phyloP scores from a whole-genome alignment of 495 filamentous ascomycete genomes.

The Aspergillus saccharolyticus region DNA sequence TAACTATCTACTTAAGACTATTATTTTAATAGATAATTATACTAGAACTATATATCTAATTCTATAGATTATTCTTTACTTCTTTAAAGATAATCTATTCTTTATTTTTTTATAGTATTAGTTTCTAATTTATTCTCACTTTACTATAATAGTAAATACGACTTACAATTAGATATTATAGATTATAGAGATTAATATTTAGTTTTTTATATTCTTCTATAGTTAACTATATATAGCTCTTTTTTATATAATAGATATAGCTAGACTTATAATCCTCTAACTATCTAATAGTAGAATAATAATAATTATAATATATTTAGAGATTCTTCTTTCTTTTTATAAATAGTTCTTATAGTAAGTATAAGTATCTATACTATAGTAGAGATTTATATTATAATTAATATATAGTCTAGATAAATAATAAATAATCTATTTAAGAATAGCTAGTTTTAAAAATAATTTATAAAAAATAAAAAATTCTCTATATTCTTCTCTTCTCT shows the following conservation, averaged over 20 bases:
- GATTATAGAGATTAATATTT: background rate
- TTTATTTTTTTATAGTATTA: background rate
- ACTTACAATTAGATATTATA: background rate
- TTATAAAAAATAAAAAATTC: background rate
- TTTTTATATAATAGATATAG: background rate
- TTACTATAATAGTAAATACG: background rate
- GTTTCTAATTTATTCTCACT: background rate
- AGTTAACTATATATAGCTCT: background rate
- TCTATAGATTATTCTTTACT: too few species aligned
- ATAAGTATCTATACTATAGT: background rate
- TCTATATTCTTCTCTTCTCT: background rate
- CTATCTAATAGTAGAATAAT: background rate
- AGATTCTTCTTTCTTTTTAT: background rate
- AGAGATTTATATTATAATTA: too few species aligned
- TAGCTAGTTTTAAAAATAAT: background rate
- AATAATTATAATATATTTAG: background rate
- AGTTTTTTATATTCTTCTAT: background rate
- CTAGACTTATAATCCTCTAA: background rate
- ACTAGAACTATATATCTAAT: too few species aligned
- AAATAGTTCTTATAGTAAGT: background rate
- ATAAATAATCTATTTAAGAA: background rate
- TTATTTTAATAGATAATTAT: too few species aligned
- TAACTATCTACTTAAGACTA: too few species aligned
- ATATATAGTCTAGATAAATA: background rate
- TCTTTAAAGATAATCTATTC: background rate